Base-by-base conservation (phyloP, 352 stramenopile species). In the Phytophthora idaei region DNA sequence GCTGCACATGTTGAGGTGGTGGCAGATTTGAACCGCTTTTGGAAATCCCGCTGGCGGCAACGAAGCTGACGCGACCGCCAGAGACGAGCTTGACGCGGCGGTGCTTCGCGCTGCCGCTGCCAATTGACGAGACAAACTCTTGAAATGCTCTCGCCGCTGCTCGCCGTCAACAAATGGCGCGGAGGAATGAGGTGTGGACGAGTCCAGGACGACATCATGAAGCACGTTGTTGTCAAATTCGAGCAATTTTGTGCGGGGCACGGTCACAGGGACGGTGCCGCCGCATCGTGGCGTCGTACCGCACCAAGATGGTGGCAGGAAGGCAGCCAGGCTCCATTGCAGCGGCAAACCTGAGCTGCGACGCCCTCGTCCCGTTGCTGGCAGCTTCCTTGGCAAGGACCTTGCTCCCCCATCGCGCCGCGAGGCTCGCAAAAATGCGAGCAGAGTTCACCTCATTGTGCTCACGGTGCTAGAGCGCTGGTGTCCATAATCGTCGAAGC, bases 291-390 rank as follows among this genome's bases (percentile, higher is more conserved):
- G 39, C 25, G 47, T 69, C 47, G 62, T 55, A 17, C 15, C 17
- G 42, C 64, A 69, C 51, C 58, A 72, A 64, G 58, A 69, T 72
- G 58, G 29, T 41, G 42, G 36, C 64, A 49, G 39, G 37, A 50
- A 67, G 45, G 57, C 64, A 49, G 39, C 45, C 58, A 67, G 45
- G 57, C 64, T 27, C 44, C 42, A 50, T 29, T 31, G 51, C n/a
- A 28, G 21, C 49, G 29, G 21, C 50, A 36, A 47, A 53, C 58
- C 51, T 72, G 64, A 66, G 57, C 58, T 72, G 58, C 57, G 58
- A 68, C 51, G 64, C 41, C 37, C 50, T 29, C 4, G 44, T 12
- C 10, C 10, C 27, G 42, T 71, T 71, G 64, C 64, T 29, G 17
- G 64, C 46, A 29, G 36, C 64, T 71, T 71, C 56, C 48, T 45